Percentiles rank a stretch among this genome's conserved stretches.
Evolutionary conservation across 805 yeast species (phyloP).

Genomic region (Ogataea paradorogensis): DNA sequence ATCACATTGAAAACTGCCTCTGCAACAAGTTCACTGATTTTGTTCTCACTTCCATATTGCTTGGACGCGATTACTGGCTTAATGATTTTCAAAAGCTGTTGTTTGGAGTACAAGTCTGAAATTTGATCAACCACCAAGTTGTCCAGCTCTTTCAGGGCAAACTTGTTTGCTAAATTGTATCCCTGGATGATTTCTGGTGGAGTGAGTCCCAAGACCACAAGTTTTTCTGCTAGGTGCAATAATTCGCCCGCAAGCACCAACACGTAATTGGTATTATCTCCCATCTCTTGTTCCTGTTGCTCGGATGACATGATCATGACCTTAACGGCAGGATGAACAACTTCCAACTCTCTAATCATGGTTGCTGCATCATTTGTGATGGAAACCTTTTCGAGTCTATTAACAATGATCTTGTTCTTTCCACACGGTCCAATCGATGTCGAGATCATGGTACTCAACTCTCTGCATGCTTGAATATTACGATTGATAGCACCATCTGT

Average conservation of each 20-base stretch:
- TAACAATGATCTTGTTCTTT: slow-evolving; percentile 91
- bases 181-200: slow-evolving; percentile 94
- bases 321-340: slow-evolving; percentile 96
- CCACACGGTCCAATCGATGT: slow-evolving; percentile 98
- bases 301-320: slow-evolving; percentile 93
- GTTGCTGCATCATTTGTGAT: slow-evolving; percentile 98
- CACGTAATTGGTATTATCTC: slow-evolving; percentile 92
- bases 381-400: slow-evolving; percentile 79
- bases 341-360: slow-evolving; percentile 87
- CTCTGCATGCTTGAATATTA: slow-evolving; percentile 92
- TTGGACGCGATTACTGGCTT: slow-evolving; percentile 90
- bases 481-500: slow-evolving; percentile 94
- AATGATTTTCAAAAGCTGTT: slow-evolving; percentile 66
- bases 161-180: slow-evolving; percentile 79
- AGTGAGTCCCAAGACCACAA: slow-evolving; percentile 79
- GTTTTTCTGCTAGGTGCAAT: slow-evolving; percentile 79
- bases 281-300: slow-evolving; percentile 97
- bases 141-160: slow-evolving; percentile 66
- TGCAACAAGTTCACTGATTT: slow-evolving; percentile 71
- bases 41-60: slow-evolving; percentile 85
- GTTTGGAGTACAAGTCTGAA: slow-evolving; percentile 51
- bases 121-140: slow-evolving; percentile 59
- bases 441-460: slow-evolving; percentile 84
- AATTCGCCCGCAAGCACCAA: slow-evolving; percentile 91
- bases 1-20: slow-evolving; percentile 80